Conservation (phyloP, 306 rosid species). For the Cicer bijugum region DNA sequence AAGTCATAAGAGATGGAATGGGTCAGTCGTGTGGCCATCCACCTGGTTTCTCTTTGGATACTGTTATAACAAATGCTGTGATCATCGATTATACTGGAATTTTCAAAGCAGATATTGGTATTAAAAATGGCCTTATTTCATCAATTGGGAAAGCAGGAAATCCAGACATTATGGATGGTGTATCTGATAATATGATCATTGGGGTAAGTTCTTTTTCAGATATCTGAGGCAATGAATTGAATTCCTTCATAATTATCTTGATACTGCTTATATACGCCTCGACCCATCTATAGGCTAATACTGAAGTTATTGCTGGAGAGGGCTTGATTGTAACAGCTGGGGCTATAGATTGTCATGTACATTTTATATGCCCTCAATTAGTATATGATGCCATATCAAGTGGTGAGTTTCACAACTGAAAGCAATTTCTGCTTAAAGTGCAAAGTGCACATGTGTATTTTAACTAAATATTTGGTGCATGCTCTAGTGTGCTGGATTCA, state of each 20-base stretch:
- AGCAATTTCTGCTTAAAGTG: constrained; percentile 36
- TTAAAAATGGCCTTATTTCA: constrained; percentile 63
- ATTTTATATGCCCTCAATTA: constrained; percentile 91
- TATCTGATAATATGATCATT: constrained; percentile 53
- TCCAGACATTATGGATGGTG: constrained; percentile 78
- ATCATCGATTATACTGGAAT: constrained; percentile 85
- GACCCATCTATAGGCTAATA: constrained; percentile 64
- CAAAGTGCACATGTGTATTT: not conserved
- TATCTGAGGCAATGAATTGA: constrained; percentile 14
- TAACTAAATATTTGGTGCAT: constrained; percentile 30
- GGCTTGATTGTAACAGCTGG: constrained; percentile 90
- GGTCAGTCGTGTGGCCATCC: constrained; percentile 73
- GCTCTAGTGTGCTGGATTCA: constrained; percentile 21
- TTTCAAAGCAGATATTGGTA: constrained; percentile 87
- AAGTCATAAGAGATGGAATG: constrained; percentile 93
- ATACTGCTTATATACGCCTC: constrained; percentile 31
- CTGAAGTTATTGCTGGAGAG: constrained; percentile 93
- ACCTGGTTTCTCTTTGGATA: constrained; percentile 62
- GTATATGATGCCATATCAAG: constrained; percentile 81
- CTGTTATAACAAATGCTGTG: constrained; percentile 86
- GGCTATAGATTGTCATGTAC: constrained; percentile 93
- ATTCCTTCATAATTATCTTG: constrained; percentile 30
- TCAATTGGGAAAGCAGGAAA: constrained; percentile 90
- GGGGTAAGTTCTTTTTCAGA: constrained; percentile 66
- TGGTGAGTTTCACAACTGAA: constrained; percentile 57